Conservation (phyloP, 2,329 filamentous ascomycete species). For the Bipolaris zeicola region DNA sequence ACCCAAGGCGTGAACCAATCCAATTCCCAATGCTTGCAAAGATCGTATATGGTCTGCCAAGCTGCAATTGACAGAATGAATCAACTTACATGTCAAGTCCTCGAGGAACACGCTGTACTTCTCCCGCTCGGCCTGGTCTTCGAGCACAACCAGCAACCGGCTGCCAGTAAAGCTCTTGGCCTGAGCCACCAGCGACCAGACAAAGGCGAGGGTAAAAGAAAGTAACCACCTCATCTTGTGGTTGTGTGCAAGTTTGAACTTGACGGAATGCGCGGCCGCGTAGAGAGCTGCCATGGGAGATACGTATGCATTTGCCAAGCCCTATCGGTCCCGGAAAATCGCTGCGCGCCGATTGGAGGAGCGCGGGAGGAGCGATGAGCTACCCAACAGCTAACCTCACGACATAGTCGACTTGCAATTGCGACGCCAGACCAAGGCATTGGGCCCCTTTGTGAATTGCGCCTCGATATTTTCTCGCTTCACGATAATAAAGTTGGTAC, state of each 20-base stretch:
- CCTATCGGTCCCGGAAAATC: constrained; percentile 33
- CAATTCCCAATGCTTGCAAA: neutral
- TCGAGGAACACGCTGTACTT: constrained; percentile 81
- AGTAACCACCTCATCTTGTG: constrained; percentile 76
- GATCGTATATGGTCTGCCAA: too few species aligned
- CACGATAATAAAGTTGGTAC: constrained; percentile 3
- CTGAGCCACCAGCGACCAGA: constrained; percentile 69
- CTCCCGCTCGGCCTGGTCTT: constrained; percentile 79
- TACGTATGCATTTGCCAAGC: constrained; percentile 49
- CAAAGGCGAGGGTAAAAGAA: constrained; percentile 68
- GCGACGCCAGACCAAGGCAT: constrained; percentile 24
- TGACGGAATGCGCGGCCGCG: constrained; percentile 14
- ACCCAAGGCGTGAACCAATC: neutral
- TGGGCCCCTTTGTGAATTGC: constrained; percentile 19
- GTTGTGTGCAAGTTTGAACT: constrained; percentile 27
- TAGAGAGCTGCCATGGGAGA: constrained; percentile 31
- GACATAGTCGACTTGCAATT: constrained; percentile 11
- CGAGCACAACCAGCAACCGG: constrained; percentile 83
- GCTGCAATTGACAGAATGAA: constrained; percentile 1
- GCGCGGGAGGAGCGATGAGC: constrained; percentile 4
- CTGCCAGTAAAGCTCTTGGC: constrained; percentile 80
- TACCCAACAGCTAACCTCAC: constrained; percentile 16
- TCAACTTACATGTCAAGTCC: constrained; percentile 68
- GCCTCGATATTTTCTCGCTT: neutral
- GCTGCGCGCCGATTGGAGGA: constrained; percentile 25